Evolutionary conservation across 2,329 filamentous ascomycete species (phyloP).

Genomic region (Botrytis squamosa): DNA sequence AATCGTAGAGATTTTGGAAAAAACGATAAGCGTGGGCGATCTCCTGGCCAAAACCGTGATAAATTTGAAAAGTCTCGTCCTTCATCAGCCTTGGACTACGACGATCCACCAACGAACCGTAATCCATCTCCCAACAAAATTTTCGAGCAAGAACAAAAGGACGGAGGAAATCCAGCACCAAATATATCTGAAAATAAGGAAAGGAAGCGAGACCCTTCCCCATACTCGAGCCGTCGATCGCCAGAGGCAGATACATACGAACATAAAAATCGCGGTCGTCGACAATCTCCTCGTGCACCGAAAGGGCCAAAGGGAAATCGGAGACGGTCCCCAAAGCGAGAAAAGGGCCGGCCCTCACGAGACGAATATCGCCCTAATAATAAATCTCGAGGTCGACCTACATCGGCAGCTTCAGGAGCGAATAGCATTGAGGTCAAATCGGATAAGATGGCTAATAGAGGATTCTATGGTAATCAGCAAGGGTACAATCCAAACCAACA

Average conservation of each 20-base stretch:
- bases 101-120: conserved; percentile 24
- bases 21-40: conserved; percentile 35
- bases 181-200: conserved; percentile 30
- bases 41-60: conserved; percentile 34
- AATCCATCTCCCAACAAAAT: conserved; percentile 27
- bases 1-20: conserved; percentile 31
- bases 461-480: conserved; percentile 39
- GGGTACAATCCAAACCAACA: conserved; percentile 41
- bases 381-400: conserved; percentile 32
- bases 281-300: conserved; percentile 35
- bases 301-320: conserved; percentile 30
- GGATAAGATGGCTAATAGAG: conserved; percentile 41
- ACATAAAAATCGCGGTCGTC: conserved; percentile 32
- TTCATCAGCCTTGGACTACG: conserved; percentile 21
- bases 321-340: conserved; percentile 32
- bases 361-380: conserved; percentile 35
- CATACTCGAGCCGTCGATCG: conserved; percentile 28
- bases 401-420: conserved; percentile 38
- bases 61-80: conserved; percentile 29
- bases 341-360: conserved; percentile 30
- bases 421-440: conserved; percentile 41
- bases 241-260: conserved; percentile 37
- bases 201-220: conserved; percentile 30
- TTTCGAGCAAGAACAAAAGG: conserved; percentile 25
- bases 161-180: conserved; percentile 30